Percentiles rank a stretch among this genome's conserved stretches.
Conservation (phyloP, 225 moss, liverwort and hornwort genomes). For the Physcomitrellopsis africana region DNA sequence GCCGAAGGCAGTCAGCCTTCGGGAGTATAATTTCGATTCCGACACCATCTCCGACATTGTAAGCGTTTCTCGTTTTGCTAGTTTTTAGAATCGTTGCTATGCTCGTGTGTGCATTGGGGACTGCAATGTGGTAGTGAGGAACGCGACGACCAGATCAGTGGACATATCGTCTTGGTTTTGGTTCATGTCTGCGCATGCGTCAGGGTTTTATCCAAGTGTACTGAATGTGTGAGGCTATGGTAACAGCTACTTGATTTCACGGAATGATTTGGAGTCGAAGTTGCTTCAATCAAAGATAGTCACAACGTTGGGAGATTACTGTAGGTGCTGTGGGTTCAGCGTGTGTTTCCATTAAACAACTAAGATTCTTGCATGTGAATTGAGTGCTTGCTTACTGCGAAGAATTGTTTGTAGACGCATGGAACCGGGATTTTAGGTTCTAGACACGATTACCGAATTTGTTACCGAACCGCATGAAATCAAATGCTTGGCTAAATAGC, state of each 20-base stretch:
- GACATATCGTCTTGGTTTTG: not conserved
- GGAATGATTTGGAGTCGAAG: not conserved
- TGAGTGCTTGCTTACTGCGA: not conserved
- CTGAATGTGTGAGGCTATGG: not conserved
- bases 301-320: not conserved
- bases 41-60: conserved; percentile 60
- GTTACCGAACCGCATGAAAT: too few species aligned
- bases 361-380: not conserved
- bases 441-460: not conserved
- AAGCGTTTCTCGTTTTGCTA: not conserved
- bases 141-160: not conserved
- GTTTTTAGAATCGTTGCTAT: not conserved
- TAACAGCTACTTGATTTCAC: not conserved
- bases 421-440: conserved; percentile 6
- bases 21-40: conserved; percentile 55
- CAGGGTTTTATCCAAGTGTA: not conserved
- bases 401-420: not conserved
- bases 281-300: not conserved
- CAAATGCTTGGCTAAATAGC: not conserved
- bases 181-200: not conserved
- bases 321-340: too few species aligned
- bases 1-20: conserved; percentile 41
- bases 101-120: not conserved
- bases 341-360: too few species aligned
- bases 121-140: not conserved